A percentile compares a stretch with the other conserved stretches of the same genome.
Conservation (phyloP, 495 filamentous ascomycete genomes). For the Annulohypoxylon moriforme region DNA sequence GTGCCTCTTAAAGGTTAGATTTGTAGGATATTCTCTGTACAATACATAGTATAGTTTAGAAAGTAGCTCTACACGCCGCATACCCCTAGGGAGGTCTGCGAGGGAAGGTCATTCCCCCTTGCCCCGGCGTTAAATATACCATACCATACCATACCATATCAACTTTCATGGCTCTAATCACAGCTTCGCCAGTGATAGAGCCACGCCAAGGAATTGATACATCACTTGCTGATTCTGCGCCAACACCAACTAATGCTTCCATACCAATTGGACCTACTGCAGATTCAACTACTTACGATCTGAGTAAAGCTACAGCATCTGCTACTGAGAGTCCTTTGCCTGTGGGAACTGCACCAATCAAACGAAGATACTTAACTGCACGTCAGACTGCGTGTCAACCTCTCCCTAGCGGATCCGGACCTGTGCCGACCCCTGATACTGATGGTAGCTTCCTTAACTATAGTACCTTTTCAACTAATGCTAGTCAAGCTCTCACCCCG, state of each 20-base stretch:
- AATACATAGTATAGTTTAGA: too few relatives aligned
- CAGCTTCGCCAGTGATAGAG: slow-evolving; percentile 27
- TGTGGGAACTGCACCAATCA: slow-evolving; percentile 28
- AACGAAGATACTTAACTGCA: slow-evolving; percentile 1
- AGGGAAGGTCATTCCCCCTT: too few relatives aligned
- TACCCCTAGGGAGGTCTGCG: too few relatives aligned
- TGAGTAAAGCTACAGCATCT: slow-evolving; percentile 36
- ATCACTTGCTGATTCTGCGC: slow-evolving; percentile 28
- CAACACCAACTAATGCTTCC: slow-evolving; percentile 25
- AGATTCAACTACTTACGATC: slow-evolving; percentile 32
- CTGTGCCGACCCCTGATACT: slow-evolving; percentile 49
- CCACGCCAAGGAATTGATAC: slow-evolving; percentile 42
- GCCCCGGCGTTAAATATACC: too few relatives aligned
- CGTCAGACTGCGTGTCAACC: slow-evolving; percentile 38
- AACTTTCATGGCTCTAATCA: slow-evolving; percentile 25
- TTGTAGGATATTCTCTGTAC: too few relatives aligned
- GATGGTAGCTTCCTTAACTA: slow-evolving; percentile 46
- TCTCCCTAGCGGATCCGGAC: slow-evolving; percentile 48
- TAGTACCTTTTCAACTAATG: slow-evolving; percentile 29
- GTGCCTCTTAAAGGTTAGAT: too few relatives aligned
- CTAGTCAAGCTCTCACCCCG: slow-evolving; percentile 49
- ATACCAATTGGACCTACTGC: slow-evolving; percentile 33
- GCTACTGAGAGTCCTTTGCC: slow-evolving; percentile 39
- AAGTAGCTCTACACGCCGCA: too few relatives aligned
- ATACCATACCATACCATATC: too few relatives aligned